phyloP scores from a whole-genome alignment of 163 green algal genomes.

The Coccomyxa subellipsoidea region DNA sequence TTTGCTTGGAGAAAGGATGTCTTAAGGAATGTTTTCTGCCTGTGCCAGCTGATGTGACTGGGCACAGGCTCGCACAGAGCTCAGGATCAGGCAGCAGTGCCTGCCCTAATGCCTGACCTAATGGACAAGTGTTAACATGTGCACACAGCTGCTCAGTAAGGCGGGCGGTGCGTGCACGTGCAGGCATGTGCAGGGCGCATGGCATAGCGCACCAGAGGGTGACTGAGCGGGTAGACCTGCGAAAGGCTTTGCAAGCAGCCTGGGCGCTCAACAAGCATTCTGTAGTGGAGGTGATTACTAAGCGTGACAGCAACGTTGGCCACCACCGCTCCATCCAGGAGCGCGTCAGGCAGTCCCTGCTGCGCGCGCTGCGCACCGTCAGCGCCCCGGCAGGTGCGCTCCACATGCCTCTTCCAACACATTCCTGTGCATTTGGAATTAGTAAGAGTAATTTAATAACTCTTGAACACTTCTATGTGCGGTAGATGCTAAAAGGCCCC shows the following conservation, averaged over 20 bases:
- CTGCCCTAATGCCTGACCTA: too few species aligned
- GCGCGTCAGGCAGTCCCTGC: constrained; percentile 32
- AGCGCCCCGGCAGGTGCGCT: constrained; percentile 13
- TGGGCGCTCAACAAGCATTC: constrained; percentile 80
- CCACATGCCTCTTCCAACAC: constrained; percentile 8
- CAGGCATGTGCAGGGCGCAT: constrained; percentile 82
- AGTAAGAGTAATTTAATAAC: not conserved
- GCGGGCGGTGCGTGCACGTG: not conserved
- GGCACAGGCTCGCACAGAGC: too few species aligned
- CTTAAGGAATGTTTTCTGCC: too few species aligned
- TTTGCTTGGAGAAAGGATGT: too few species aligned
- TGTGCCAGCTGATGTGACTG: too few species aligned
- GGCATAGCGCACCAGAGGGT: constrained; percentile 83
- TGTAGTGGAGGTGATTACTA: constrained; percentile 82
- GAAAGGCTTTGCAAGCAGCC: constrained; percentile 50
- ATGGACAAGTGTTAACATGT: too few species aligned
- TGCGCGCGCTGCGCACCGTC: constrained; percentile 17
- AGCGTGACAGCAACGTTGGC: constrained; percentile 60
- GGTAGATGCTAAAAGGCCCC: not conserved
- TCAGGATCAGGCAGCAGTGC: too few species aligned
- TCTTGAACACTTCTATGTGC: not conserved
- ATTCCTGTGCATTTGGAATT: not conserved
- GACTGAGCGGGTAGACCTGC: constrained; percentile 38
- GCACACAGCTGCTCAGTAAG: not conserved
- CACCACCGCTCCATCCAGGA: constrained; percentile 66